Conservation (phyloP, 179 eudicot species). For the Spinacia oleracea region DNA sequence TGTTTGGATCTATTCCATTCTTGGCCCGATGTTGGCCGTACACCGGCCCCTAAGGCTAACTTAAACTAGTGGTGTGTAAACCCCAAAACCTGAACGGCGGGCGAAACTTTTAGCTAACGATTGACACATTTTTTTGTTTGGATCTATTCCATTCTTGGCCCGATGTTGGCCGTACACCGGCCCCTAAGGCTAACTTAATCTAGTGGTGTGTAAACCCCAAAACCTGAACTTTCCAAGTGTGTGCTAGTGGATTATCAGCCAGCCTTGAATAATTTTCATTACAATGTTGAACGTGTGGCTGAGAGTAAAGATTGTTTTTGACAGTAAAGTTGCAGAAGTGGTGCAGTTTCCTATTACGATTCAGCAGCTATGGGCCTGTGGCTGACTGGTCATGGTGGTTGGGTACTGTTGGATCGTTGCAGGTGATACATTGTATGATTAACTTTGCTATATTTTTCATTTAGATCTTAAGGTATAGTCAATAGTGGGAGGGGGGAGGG, state of each 20-base stretch:
- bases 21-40: too few relatives aligned
- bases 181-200: neutral
- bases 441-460: too few relatives aligned
- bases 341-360: neutral
- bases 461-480: too few relatives aligned
- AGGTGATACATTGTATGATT: too few relatives aligned
- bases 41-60: too few relatives aligned
- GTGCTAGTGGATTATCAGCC: neutral
- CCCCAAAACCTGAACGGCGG: too few relatives aligned
- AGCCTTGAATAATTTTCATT: neutral
- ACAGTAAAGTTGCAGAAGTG: neutral
- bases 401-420: neutral
- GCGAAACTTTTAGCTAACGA: too few relatives aligned
- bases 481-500: too few relatives aligned
- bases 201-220: neutral
- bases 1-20: too few relatives aligned
- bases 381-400: neutral
- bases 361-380: neutral
- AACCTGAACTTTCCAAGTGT: neutral
- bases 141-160: neutral
- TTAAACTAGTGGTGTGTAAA: too few relatives aligned
- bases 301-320: too few relatives aligned
- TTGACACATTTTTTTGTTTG: too few relatives aligned
- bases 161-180: neutral
- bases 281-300: neutral